A percentile compares a stretch with the other conserved stretches of the same genome.
phyloP scores from a whole-genome alignment of 495 filamentous ascomycete genomes.

The Neurospora discreta region DNA sequence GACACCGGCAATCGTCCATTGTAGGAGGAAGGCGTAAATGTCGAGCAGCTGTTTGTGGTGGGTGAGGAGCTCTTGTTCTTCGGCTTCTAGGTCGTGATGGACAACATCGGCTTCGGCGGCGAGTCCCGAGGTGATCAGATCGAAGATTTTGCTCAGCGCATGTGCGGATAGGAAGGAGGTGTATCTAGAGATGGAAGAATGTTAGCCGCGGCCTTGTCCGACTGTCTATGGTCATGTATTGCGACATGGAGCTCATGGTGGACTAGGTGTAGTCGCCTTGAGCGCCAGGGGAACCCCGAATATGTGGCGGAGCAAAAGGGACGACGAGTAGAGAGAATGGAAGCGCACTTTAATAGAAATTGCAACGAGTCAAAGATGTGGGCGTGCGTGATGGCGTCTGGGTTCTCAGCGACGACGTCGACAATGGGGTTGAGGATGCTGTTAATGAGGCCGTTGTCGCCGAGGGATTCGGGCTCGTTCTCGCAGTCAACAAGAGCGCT shows the following conservation, averaged over 20 bases:
- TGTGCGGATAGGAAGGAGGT: conserved; percentile 68
- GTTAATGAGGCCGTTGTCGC: conserved; percentile 63
- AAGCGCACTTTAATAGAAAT: conserved; percentile 90
- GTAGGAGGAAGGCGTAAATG: conserved; percentile 86
- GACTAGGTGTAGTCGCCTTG: conserved; percentile 3
- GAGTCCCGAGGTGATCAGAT: conserved; percentile 86
- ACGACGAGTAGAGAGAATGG: conserved; percentile 42
- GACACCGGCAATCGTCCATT: conserved; percentile 87
- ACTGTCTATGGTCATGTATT: background rate
- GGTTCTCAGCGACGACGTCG: conserved; percentile 83
- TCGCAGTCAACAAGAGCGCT: conserved; percentile 80
- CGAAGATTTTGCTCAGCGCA: conserved; percentile 84
- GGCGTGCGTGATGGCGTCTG: conserved; percentile 70
- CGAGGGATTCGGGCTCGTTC: conserved; percentile 75
- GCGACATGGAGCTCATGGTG: background rate
- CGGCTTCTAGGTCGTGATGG: conserved; percentile 75
- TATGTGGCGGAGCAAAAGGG: background rate
- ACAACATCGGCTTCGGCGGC: conserved; percentile 82
- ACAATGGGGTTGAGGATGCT: conserved; percentile 82
- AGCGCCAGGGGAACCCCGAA: background rate
- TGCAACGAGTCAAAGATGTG: conserved; percentile 84
- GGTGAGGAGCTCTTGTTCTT: conserved; percentile 75
- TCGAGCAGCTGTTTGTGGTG: conserved; percentile 88
- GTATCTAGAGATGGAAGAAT: conserved; percentile 45
- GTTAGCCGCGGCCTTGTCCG: background rate